Base-by-base conservation (phyloP, 495 filamentous ascomycete genomes). In the Xylaria longipes region DNA sequence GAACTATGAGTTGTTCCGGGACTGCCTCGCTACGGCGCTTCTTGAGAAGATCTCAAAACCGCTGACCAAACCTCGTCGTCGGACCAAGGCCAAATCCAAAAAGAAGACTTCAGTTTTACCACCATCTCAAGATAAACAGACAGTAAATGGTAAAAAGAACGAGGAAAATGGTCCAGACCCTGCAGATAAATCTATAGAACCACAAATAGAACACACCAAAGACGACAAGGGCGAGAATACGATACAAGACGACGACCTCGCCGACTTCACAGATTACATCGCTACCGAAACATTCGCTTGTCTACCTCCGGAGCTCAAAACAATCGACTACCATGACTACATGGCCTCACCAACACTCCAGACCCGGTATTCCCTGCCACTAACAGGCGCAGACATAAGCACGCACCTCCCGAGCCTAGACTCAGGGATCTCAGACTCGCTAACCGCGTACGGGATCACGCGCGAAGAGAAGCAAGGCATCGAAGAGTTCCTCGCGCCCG, bases 241-340 rank as follows among this genome's bases (percentile, higher is more conserved):
- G 12, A 20, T 56, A 9, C 45, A 50, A 52, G 87, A 88, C 11
- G 90, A 90, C 69, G 93, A 94, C 62, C 81, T 95, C 35, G 86
- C 85, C 56, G 93, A 95, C 7, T 96, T 95, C 77, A 89, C 82
- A 22, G 77, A 93, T 85, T 95, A 94, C 84, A 85, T 95, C 69
- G 89, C 92, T 15, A 78, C 82, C 33, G 88, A 92, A 77, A 87
- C 89, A 70, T 97, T 94, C 84, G 73, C 82, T 41, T 81, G 84
- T 58, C 87, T 96, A 37, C 91, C 92, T 2, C 9, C 62, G 0
- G 74, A 83, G 29, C 84, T 96, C 3, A 87, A 89, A 75, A 83
- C 82, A n/a, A 80, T 94, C 37, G 84, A 85, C 72, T 90, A 92
- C 80, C 80, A 88, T 65, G 73, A 79, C 60, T 85, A 85, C 74